A percentile compares a stretch with the other conserved stretches of the same genome.
Evolutionary conservation across 345 rosid genomes (phyloP).

Genomic region (Eucalyptus victrix): DNA sequence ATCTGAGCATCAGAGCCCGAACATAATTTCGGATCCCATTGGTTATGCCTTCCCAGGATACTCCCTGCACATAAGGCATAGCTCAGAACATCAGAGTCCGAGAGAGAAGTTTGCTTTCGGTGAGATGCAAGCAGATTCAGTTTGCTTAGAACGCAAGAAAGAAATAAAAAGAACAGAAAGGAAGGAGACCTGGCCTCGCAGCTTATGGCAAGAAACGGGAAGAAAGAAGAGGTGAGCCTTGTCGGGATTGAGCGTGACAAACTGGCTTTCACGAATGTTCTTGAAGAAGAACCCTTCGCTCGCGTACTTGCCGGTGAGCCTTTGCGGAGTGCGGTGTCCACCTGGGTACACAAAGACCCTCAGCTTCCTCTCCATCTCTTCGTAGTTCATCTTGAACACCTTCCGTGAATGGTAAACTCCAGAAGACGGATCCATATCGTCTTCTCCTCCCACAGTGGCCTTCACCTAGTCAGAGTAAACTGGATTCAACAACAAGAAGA

Average conservation of each 20-base stretch:
- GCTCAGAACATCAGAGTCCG: background rate
- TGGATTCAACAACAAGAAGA: background rate
- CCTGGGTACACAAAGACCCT: conserved; percentile 1
- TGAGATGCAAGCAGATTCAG: background rate
- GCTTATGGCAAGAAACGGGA: background rate
- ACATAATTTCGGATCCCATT: background rate
- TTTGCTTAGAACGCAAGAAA: background rate
- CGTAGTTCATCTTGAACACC: background rate
- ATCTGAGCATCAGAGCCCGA: background rate
- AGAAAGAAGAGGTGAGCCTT: conserved; percentile 6
- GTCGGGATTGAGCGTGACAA: background rate
- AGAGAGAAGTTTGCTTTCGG: background rate
- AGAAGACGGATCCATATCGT: background rate
- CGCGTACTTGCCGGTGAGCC: background rate
- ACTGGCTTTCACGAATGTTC: background rate
- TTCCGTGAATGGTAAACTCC: background rate
- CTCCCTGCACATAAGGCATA: background rate
- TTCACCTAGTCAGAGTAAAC: background rate
- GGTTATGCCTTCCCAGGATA: background rate
- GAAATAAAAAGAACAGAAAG: background rate
- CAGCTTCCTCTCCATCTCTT: background rate
- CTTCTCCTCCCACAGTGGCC: background rate
- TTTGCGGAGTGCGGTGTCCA: background rate
- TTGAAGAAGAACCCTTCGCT: conserved; percentile 5
- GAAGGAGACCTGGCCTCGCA: background rate